These are phyloP conservation scores for Penicillium freii DNA, from an alignment of 2,329 filamentous ascomycete species.

Conservation along the genomic window DNA sequence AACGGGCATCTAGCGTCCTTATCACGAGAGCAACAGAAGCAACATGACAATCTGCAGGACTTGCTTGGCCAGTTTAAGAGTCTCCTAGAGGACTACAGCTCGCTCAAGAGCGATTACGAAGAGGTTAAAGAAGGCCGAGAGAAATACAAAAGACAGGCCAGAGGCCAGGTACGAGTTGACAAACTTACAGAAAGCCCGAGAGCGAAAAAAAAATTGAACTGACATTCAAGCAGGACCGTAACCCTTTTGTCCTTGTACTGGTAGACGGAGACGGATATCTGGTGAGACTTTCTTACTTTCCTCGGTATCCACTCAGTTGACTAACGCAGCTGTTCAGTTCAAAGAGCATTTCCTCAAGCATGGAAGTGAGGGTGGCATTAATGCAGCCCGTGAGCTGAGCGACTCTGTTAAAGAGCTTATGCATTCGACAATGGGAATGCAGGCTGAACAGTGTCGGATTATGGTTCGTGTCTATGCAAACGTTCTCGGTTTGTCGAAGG, in stretches of 20 bases:
- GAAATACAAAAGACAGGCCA: slow-evolving; percentile 55
- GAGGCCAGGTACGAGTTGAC: slow-evolving; percentile 39
- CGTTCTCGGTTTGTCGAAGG: slow-evolving; percentile 53
- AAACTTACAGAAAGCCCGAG: neutral
- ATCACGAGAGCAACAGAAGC: slow-evolving; percentile 26
- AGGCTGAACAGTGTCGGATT: slow-evolving; percentile 52
- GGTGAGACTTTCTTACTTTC: slow-evolving; percentile 13
- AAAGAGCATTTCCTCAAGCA: slow-evolving; percentile 50
- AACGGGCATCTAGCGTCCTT: slow-evolving; percentile 19
- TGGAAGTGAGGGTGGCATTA: slow-evolving; percentile 55
- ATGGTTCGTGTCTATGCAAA: slow-evolving; percentile 59
- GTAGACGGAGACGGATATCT: slow-evolving; percentile 63
- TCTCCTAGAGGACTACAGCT: slow-evolving; percentile 55
- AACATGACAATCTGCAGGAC: slow-evolving; percentile 31
- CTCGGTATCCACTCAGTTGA: slow-evolving; percentile 53
- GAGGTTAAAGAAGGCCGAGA: slow-evolving; percentile 55
- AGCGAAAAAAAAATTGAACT: neutral
- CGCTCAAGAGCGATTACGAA: slow-evolving; percentile 58
- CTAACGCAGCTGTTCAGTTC: slow-evolving; percentile 55
- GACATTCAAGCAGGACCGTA: slow-evolving; percentile 43
- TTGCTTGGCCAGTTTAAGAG: slow-evolving; percentile 43
- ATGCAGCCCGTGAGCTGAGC: slow-evolving; percentile 55
- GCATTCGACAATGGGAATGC: slow-evolving; percentile 41
- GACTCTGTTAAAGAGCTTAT: slow-evolving; percentile 52
- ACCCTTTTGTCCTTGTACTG: slow-evolving; percentile 60